Base-by-base conservation (phyloP, 352 stramenopile genomes). In the Thalassiosira exigua region DNA sequence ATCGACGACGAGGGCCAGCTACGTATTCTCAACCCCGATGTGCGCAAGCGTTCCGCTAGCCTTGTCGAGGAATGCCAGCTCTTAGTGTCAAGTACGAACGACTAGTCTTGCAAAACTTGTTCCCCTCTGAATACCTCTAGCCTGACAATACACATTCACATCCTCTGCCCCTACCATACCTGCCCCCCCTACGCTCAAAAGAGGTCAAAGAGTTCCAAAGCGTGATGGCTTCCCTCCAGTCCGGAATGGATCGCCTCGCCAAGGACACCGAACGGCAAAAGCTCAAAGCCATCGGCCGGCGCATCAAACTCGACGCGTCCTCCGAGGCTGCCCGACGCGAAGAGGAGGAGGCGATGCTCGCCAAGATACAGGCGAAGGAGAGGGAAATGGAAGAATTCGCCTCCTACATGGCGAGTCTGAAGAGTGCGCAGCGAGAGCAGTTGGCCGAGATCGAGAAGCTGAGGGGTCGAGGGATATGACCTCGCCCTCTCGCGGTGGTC, bases 181-280 rank as follows among this genome's bases (percentile, higher is more conserved):
- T n/a, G n/a, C n/a, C n/a, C n/a, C n/a, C n/a, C n/a, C n/a, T n/a
- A n/a, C n/a, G n/a, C n/a, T n/a, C n/a, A n/a, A n/a, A n/a, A n/a
- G n/a, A 74, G 80, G 54, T 84, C 39, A 62, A 51, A 22, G 57
- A 79, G 58, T 71, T 84, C 69, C 19, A 39, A 61, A 33, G 21
- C 0, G 56, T 66, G 60, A 50, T 68, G 17, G 30, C 64, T 48
- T 44, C 66, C 19, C 52, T 79, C 14, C 39, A 75, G 14, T 5
- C 7, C 3, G 53, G 73, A 7, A 74, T 74, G 36, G 52, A 53
- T 22, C 17, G 24, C 12, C 19, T 74, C 3, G 58, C 52, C 24
- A 50, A 75, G 17, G 61, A 29, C 51, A 58, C 56, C 33, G 56
- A 75, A 54, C 72, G 29, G 3, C 62, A 70, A 46, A 68, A 69